Conservation (phyloP, 2,329 filamentous ascomycete species). For the Cladosporium sp. region DNA sequence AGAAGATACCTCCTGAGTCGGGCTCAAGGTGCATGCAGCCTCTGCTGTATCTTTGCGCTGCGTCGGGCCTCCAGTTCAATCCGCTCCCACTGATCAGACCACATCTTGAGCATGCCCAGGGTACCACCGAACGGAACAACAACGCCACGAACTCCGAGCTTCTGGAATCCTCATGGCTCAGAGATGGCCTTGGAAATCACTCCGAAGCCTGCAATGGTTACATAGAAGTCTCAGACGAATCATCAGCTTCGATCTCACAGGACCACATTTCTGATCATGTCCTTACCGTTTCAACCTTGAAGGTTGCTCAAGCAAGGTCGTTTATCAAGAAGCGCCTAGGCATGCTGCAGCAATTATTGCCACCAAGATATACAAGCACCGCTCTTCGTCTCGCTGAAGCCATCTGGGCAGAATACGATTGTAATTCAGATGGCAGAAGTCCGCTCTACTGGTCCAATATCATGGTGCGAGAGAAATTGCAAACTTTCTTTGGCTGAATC, state of each 20-base stretch:
- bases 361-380: background rate
- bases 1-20: conserved; percentile 18
- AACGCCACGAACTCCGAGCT: background rate
- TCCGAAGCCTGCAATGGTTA: background rate
- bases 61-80: conserved; percentile 13
- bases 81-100: background rate
- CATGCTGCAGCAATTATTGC: conserved; percentile 3
- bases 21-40: conserved; percentile 21
- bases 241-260: background rate
- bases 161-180: background rate
- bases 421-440: background rate
- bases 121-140: background rate
- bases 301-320: conserved; percentile 2
- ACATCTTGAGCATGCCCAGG: background rate
- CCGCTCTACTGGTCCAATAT: conserved; percentile 9
- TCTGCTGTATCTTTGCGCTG: conserved; percentile 20
- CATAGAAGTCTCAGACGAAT: background rate
- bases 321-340: conserved; percentile 10
- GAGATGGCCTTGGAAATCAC: background rate
- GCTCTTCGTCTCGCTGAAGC: conserved; percentile 1
- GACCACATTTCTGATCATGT: background rate
- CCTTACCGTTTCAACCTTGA: background rate
- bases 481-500: conserved; percentile 2
- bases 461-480: conserved; percentile 9
- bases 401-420: conserved; percentile 12